These are phyloP conservation scores for Linnemannia elongata DNA, from an alignment of 192 early-diverging fungal species.

Conservation along the genomic window DNA sequence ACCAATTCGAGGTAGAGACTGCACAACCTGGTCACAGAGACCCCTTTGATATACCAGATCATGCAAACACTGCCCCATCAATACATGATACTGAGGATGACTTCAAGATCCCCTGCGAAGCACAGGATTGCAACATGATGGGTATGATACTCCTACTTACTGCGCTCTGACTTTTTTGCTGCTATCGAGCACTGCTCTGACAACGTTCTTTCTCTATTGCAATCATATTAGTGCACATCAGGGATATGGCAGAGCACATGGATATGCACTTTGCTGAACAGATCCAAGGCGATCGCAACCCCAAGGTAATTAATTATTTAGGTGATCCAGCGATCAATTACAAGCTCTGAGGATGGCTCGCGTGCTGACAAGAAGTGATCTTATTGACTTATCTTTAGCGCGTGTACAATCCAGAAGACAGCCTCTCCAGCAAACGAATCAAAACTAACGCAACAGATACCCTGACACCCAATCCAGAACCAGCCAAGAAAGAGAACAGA, in stretches of 20 bases:
- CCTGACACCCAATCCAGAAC: background rate
- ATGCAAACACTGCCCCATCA: background rate
- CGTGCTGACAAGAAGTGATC: background rate
- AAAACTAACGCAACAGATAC: background rate
- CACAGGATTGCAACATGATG: slow-evolving; percentile 21
- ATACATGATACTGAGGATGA: background rate
- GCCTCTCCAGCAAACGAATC: background rate
- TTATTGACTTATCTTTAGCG: background rate
- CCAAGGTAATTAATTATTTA: slow-evolving; percentile 1
- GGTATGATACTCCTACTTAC: background rate
- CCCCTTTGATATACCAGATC: background rate
- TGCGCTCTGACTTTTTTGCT: background rate
- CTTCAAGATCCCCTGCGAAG: slow-evolving; percentile 44
- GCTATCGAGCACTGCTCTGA: background rate
- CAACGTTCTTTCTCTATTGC: background rate
- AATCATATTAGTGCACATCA: slow-evolving; percentile 23
- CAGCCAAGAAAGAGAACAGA: background rate
- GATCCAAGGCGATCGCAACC: slow-evolving; percentile 10
- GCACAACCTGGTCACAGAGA: background rate
- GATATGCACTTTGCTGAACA: slow-evolving; percentile 47
- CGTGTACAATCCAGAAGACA: background rate
- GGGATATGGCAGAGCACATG: slow-evolving; percentile 46
- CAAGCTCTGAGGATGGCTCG: too few relatives aligned
- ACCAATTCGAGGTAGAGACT: background rate
- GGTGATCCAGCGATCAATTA: background rate